These are phyloP conservation scores for Drechmeria coniospora DNA, from an alignment of 2,329 filamentous ascomycete species.

Conservation along the genomic window DNA sequence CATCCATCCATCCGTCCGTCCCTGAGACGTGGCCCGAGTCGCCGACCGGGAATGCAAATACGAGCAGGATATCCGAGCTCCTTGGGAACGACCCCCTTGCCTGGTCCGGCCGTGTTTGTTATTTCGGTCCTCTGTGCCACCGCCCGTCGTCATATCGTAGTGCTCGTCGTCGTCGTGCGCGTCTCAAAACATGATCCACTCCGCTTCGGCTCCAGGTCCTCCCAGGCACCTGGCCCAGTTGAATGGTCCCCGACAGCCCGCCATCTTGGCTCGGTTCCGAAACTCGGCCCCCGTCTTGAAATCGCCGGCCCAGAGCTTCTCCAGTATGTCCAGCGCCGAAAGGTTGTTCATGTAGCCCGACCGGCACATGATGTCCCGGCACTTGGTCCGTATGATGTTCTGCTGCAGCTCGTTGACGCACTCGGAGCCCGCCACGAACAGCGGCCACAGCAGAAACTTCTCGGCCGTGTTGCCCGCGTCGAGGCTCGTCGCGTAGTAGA, in stretches of 20 bases:
- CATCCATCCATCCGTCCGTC: no score
- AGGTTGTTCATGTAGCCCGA: constrained; percentile 92
- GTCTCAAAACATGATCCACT: constrained; percentile 51
- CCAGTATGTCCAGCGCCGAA: constrained; percentile 68
- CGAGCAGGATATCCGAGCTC: no score
- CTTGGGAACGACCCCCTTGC: no score
- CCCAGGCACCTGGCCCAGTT: constrained; percentile 44
- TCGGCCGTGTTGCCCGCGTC: constrained; percentile 57
- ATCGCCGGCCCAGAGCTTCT: constrained; percentile 62
- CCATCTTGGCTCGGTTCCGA: constrained; percentile 15
- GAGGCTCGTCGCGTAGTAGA: constrained; percentile 71
- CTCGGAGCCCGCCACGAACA: constrained; percentile 82
- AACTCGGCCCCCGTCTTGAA: constrained; percentile 20
- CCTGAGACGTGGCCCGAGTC: no score
- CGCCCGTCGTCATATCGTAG: no score
- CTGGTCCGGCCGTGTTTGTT: not conserved
- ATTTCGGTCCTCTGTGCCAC: not conserved
- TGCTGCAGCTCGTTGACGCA: constrained; percentile 72
- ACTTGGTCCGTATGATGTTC: constrained; percentile 62
- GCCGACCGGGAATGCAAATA: constrained; percentile 1
- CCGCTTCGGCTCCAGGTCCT: constrained; percentile 39
- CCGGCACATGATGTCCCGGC: constrained; percentile 71
- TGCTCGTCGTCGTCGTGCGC: not conserved
- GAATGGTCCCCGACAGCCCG: constrained; percentile 33
- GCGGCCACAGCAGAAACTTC: constrained; percentile 85